A percentile compares a stretch with the other conserved stretches of the same genome.
Evolutionary conservation across 768 basidiomycete species (phyloP).

Genomic region (Suillus variegatus): DNA sequence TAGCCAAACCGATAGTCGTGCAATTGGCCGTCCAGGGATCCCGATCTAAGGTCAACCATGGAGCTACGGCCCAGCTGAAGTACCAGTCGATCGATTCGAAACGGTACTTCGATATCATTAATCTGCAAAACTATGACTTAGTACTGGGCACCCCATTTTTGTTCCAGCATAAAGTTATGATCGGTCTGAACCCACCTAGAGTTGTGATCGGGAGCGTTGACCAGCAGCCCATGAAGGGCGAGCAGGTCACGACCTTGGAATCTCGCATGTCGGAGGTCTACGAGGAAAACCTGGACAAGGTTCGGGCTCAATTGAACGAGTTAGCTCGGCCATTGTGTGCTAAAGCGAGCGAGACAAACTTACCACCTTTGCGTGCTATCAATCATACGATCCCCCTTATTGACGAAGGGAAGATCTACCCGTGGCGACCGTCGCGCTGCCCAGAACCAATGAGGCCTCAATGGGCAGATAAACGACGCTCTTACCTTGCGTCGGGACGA

Average conservation of each 20-base stretch:
- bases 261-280: rapidly evolving
- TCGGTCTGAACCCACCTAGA: not conserved
- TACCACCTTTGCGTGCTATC: rapidly evolving
- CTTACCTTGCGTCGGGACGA: too few species aligned
- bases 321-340: rapidly evolving
- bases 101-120: not conserved
- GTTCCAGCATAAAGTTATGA: rapidly evolving
- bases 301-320: not conserved
- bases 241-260: not conserved
- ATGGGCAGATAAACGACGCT: too few species aligned
- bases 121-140: not conserved
- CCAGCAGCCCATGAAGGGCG: not conserved
- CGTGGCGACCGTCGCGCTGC: too few species aligned
- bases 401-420: too few species aligned
- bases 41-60: not conserved
- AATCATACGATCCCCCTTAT: not conserved
- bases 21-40: not conserved
- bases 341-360: rapidly evolving
- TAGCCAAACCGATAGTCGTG: not conserved
- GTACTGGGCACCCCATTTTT: not conserved
- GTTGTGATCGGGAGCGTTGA: not conserved
- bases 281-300: not conserved
- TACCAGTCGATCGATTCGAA: not conserved
- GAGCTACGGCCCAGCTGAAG: not conserved
- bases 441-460: too few species aligned